phyloP scores from a whole-genome alignment of 441 rosid species.

The Corymbia citriodora region DNA sequence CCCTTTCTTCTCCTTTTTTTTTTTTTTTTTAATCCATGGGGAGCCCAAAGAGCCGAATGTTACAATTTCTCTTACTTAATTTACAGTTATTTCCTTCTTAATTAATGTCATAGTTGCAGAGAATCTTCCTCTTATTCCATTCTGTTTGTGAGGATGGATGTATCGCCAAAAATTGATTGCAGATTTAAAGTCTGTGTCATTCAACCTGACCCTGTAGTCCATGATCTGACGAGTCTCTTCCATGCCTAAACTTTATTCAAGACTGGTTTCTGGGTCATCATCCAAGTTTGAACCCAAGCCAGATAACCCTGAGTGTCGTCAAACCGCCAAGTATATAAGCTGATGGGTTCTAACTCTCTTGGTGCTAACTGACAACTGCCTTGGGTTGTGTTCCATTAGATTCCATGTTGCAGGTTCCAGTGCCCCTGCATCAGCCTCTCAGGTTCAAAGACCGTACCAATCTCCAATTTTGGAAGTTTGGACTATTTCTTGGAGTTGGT shows the following conservation, averaged over 20 bases:
- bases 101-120: background rate
- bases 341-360: background rate
- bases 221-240: background rate
- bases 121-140: background rate
- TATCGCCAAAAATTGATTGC: background rate
- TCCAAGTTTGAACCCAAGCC: too few relatives aligned
- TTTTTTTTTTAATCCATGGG: too few relatives aligned
- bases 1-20: too few relatives aligned
- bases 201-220: background rate
- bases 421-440: background rate
- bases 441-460: slow-evolving; percentile 4
- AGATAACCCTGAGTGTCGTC: background rate
- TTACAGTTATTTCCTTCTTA: background rate
- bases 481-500: background rate
- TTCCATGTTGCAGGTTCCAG: background rate
- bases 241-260: background rate
- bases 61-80: background rate
- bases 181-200: background rate
- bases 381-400: background rate
- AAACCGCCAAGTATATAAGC: background rate
- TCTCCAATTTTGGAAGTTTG: background rate
- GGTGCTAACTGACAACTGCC: background rate
- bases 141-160: background rate
- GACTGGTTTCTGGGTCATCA: too few relatives aligned
- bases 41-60: too few relatives aligned